Base-by-base conservation (phyloP, 2,329 filamentous ascomycete genomes). In the Didymosphaeria variabile region DNA sequence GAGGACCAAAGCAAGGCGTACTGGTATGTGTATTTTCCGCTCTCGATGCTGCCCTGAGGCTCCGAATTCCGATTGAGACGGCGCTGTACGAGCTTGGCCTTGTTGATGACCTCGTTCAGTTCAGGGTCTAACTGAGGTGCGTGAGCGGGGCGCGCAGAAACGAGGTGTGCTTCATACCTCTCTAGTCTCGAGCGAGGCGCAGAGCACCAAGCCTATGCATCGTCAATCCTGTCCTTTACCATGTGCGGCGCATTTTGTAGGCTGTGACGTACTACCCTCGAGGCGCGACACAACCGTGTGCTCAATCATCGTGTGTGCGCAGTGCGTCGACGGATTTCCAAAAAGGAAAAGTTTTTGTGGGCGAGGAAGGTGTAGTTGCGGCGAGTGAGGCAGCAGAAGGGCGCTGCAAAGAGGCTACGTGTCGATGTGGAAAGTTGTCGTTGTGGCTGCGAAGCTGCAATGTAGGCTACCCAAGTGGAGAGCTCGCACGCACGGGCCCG, bases 211-310 rank as follows among this genome's bases (percentile, higher is more conserved):
- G 86, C 94, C 94, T 97, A 57, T 32, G 5, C 8, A 34, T 13
- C 58, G 64, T 77, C 60, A 78, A 72, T 57, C 31, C 56, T 23
- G 15, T 46, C n/a, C 10, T 54, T 36, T 29, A 29, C 26, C n/a
- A 9, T 46, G 40, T 5, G 19, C 12, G 21, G 21, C 49, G 60
- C 59, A 55, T 52, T 63, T 40, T 44, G 36, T 36, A 52, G 47
- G 54, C 53, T 40, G 46, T 40, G 56, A 58, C 64, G 62, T 51
- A 95, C 93, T 94, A 82, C 98, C 94, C 82, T 98, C 95, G 55
- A 98, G 87, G 80, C 95, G 87, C 67, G 93, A 91, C 82, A 99
- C 97, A 82, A 97, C 92, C 56, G 94, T 99, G 73, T 94, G 95
- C 79, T 88, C 88, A 74, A 97, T 94, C 93, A 94, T 95, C 40